These are phyloP conservation scores for Saccharomycopsis hybrid DNA, from an alignment of 1,139 yeast species.

Conservation along the genomic window DNA sequence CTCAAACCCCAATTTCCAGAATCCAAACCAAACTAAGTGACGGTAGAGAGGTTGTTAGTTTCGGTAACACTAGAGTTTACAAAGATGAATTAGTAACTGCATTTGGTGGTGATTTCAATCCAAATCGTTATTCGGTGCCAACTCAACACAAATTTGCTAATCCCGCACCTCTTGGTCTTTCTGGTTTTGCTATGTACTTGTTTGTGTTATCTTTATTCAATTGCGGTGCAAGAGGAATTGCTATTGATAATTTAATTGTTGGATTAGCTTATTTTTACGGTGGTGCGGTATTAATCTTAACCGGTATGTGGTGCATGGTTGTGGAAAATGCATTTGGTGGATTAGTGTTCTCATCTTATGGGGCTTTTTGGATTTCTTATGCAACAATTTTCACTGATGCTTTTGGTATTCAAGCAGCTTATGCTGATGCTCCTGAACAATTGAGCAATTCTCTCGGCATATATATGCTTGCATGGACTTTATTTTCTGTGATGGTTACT, in stretches of 20 bases:
- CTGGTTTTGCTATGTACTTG: conserved; percentile 79
- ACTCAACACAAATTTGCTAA: conserved; percentile 32
- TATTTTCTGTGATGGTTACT: conserved; percentile 65
- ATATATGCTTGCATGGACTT: conserved; percentile 70
- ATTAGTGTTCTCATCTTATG: conserved; percentile 72
- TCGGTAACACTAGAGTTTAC: conserved; percentile 62
- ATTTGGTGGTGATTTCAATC: conserved; percentile 56
- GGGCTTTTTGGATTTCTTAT: conserved; percentile 82
- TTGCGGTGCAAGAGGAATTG: conserved; percentile 52
- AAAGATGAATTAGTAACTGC: conserved; percentile 48
- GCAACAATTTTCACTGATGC: conserved; percentile 67
- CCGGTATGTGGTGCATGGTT: conserved; percentile 72
- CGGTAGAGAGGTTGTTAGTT: conserved; percentile 16
- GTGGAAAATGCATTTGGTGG: conserved; percentile 88
- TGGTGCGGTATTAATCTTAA: conserved; percentile 59
- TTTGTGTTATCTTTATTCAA: conserved; percentile 72
- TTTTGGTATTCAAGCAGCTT: conserved; percentile 65
- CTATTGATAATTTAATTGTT: conserved; percentile 42
- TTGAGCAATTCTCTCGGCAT: conserved; percentile 62
- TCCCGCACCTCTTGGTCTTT: conserved; percentile 83
- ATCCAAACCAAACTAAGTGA: conserved; percentile 6
- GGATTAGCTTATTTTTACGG: conserved; percentile 67
- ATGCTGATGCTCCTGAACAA: conserved; percentile 34
- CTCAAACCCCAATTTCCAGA: background rate
- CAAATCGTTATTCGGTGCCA: conserved; percentile 46